Evolutionary conservation across 2,329 filamentous ascomycete species (phyloP).

Genomic region (Colletotrichum filicis): DNA sequence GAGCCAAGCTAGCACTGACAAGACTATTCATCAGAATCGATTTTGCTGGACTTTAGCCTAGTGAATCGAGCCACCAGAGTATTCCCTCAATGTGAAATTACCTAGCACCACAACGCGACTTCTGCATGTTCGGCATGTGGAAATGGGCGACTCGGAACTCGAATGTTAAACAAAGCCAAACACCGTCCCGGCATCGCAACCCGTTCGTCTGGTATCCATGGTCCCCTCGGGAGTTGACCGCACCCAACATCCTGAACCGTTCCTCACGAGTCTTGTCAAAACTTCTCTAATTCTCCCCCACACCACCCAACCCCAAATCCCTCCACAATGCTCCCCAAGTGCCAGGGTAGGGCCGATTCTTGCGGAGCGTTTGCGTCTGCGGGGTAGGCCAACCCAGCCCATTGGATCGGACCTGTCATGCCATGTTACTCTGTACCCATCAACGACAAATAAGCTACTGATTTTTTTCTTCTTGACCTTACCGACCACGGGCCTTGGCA

Average conservation of each 20-base stretch:
- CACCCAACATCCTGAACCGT: not conserved
- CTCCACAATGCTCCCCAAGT: constrained; percentile 17
- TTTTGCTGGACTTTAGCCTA: not conserved
- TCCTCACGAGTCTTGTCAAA: not conserved
- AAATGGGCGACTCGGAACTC: not conserved
- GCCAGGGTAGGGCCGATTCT: constrained; percentile 27
- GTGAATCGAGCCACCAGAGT: not conserved
- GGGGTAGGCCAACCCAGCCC: constrained; percentile 22
- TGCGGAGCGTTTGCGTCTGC: constrained; percentile 23
- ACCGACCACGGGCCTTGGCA: not conserved
- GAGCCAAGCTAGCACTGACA: not conserved
- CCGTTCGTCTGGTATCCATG: not conserved
- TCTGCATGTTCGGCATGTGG: not conserved
- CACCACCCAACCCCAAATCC: constrained; percentile 26
- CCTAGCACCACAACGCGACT: too few species aligned
- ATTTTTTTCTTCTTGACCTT: not conserved
- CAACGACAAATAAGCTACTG: not conserved
- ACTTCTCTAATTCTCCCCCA: constrained; percentile 7
- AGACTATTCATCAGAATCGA: not conserved
- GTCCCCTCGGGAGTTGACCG: constrained; percentile 28
- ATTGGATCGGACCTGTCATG: constrained; percentile 15
- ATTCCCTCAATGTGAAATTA: not conserved
- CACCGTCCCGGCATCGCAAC: not conserved
- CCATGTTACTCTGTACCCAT: not conserved
- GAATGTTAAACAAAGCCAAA: not conserved